A percentile compares a stretch with the other conserved stretches of the same genome.
These are phyloP conservation scores for Pogostemon cablin DNA, from an alignment of 257 asterid genomes.

Conservation along the genomic window DNA sequence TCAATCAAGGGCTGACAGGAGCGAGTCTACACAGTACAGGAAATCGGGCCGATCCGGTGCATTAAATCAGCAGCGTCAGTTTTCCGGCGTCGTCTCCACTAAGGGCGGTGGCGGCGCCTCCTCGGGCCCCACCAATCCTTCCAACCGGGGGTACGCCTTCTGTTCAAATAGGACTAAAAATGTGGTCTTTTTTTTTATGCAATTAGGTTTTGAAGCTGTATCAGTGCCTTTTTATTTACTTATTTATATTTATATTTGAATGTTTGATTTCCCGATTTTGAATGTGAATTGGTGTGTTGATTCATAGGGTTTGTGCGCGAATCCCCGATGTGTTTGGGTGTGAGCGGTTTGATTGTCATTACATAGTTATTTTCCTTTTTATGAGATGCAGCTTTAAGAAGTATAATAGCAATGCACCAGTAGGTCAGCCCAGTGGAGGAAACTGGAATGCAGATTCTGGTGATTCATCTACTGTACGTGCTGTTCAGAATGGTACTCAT, in stretches of 20 bases:
- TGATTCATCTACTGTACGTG: slow-evolving; percentile 39
- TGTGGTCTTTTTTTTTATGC: slow-evolving; percentile 12
- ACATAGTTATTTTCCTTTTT: slow-evolving; percentile 17
- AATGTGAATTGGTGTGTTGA: not conserved
- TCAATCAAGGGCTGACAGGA: slow-evolving; percentile 51
- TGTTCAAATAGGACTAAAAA: slow-evolving; percentile 6
- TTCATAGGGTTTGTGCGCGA: slow-evolving; percentile 33
- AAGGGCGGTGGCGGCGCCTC: slow-evolving; percentile 53
- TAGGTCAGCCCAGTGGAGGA: slow-evolving; percentile 50
- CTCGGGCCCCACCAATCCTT: slow-evolving; percentile 33
- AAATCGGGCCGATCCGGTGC: slow-evolving; percentile 48
- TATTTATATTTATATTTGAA: too few relatives aligned
- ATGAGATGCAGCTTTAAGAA: slow-evolving; percentile 55
- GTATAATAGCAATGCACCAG: slow-evolving; percentile 57
- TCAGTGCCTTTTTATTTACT: not conserved
- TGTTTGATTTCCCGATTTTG: slow-evolving; percentile 4
- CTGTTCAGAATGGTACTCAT: slow-evolving; percentile 63
- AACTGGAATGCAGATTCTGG: slow-evolving; percentile 45
- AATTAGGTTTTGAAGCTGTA: slow-evolving; percentile 13
- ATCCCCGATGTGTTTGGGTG: slow-evolving; percentile 17
- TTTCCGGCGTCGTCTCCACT: slow-evolving; percentile 39
- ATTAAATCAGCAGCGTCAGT: slow-evolving; percentile 50
- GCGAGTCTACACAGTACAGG: slow-evolving; percentile 45
- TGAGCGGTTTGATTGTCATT: slow-evolving; percentile 9
- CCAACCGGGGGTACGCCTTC: slow-evolving; percentile 38